These are phyloP conservation scores for Ophioceras dolichostomum DNA, from an alignment of 2,329 filamentous ascomycete species.

Conservation along the genomic window DNA sequence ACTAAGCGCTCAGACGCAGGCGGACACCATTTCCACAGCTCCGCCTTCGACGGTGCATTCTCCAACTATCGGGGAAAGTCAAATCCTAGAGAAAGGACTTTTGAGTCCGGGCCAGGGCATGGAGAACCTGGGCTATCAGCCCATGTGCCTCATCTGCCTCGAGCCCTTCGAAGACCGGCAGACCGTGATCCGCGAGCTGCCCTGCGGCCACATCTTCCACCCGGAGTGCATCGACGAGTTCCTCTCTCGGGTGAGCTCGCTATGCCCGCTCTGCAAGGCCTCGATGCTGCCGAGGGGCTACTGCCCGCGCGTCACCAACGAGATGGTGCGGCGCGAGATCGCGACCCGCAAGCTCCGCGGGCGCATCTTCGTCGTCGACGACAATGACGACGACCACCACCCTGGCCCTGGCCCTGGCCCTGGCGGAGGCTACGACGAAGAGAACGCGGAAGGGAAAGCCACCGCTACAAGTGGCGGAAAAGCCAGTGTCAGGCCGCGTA, in stretches of 20 bases:
- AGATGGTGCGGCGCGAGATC: constrained; percentile 74
- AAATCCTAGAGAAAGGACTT: too few species aligned
- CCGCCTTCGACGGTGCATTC: too few species aligned
- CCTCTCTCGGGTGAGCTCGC: constrained; percentile 62
- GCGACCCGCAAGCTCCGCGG: constrained; percentile 50
- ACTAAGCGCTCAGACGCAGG: too few species aligned
- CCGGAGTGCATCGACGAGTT: constrained; percentile 85
- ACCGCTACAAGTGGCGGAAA: too few species aligned
- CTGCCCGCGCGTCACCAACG: constrained; percentile 64
- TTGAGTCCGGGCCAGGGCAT: too few species aligned
- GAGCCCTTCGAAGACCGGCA: constrained; percentile 60
- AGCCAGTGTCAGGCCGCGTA: too few species aligned
- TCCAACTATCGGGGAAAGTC: too few species aligned
- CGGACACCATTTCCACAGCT: too few species aligned
- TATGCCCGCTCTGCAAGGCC: constrained; percentile 86
- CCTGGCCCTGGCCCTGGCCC: too few species aligned
- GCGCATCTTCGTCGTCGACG: constrained; percentile 25
- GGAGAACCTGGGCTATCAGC: constrained; percentile 59
- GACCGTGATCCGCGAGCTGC: constrained; percentile 70
- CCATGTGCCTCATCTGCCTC: constrained; percentile 81
- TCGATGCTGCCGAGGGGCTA: constrained; percentile 61
- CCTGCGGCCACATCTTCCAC: constrained; percentile 89
- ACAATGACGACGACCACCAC: not conserved
- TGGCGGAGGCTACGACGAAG: too few species aligned
- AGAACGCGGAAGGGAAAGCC: too few species aligned